Percentiles rank a stretch among this genome's conserved stretches.
These are phyloP conservation scores for Dioscorea alata DNA, from an alignment of 106 monocot genomes.

Conservation along the genomic window DNA sequence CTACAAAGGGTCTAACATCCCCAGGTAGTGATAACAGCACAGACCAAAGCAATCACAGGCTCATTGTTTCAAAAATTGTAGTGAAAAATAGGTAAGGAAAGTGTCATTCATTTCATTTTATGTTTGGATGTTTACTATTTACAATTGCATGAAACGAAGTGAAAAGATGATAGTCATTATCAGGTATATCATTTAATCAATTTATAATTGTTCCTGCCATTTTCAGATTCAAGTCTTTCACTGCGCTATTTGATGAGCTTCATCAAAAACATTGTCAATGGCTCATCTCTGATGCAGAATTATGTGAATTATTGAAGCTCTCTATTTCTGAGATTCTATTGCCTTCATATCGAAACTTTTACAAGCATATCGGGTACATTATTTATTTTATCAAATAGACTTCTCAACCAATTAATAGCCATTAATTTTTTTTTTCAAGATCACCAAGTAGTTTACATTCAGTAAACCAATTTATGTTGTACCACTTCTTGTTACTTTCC, in stretches of 20 bases:
- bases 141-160: background rate
- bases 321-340: constrained; percentile 72
- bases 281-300: constrained; percentile 72
- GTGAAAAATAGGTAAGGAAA: constrained; percentile 58
- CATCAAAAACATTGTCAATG: constrained; percentile 68
- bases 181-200: background rate
- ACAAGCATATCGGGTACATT: constrained; percentile 63
- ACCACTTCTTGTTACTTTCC: constrained; percentile 8
- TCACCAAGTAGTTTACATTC: background rate
- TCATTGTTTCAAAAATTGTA: constrained; percentile 47
- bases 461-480: constrained; percentile 8
- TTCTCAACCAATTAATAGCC: too few species aligned
- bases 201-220: background rate
- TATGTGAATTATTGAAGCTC: constrained; percentile 70
- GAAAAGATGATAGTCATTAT: too few species aligned
- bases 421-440: too few species aligned
- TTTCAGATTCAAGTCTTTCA: constrained; percentile 66
- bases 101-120: too few species aligned
- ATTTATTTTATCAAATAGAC: too few species aligned
- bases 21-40: constrained; percentile 26
- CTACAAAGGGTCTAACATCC: constrained; percentile 42
- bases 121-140: background rate
- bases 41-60: constrained; percentile 23
- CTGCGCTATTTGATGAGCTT: constrained; percentile 72
- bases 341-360: constrained; percentile 69